Evolutionary conservation across 169 alveolate genomes (phyloP).

Genomic region (Eimeria nieschulzi): DNA sequence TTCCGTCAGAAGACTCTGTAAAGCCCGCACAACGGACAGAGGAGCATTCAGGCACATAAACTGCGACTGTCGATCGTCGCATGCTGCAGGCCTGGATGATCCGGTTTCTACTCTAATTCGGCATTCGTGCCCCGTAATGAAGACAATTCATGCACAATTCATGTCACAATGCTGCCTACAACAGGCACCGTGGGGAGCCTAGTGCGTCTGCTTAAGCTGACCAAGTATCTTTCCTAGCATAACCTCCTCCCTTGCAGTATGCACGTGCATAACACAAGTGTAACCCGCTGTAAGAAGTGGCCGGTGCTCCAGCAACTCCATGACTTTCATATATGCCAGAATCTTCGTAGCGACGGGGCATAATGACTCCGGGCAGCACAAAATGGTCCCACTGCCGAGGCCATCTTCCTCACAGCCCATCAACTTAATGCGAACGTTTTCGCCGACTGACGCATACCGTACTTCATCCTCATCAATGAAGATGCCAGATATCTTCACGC

Average conservation of each 20-base stretch:
- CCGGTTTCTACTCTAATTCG: no score
- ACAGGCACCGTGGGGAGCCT: neutral
- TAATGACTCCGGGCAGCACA: conserved; percentile 92
- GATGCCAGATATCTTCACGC: conserved; percentile 88
- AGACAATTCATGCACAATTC: no score
- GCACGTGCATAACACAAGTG: conserved; percentile 89
- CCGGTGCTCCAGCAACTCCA: conserved; percentile 94
- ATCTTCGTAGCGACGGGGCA: conserved; percentile 93
- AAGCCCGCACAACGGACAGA: neutral
- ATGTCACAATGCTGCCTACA: neutral
- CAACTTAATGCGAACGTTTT: conserved; percentile 90
- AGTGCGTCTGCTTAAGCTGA: conserved; percentile 1
- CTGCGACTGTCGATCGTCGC: no score
- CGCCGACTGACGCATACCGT: conserved; percentile 93
- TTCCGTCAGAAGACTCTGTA: conserved; percentile 77
- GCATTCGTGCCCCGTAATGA: no score
- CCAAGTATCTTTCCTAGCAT: conserved; percentile 78
- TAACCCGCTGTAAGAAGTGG: conserved; percentile 96
- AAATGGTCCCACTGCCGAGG: conserved; percentile 94
- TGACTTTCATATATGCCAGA: conserved; percentile 90
- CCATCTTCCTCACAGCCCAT: conserved; percentile 94
- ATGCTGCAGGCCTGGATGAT: no score
- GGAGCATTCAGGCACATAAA: neutral
- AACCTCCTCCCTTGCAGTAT: conserved; percentile 85
- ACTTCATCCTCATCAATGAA: conserved; percentile 90